phyloP scores from a whole-genome alignment of 768 basidiomycete genomes.

The Termitomyces sp. region DNA sequence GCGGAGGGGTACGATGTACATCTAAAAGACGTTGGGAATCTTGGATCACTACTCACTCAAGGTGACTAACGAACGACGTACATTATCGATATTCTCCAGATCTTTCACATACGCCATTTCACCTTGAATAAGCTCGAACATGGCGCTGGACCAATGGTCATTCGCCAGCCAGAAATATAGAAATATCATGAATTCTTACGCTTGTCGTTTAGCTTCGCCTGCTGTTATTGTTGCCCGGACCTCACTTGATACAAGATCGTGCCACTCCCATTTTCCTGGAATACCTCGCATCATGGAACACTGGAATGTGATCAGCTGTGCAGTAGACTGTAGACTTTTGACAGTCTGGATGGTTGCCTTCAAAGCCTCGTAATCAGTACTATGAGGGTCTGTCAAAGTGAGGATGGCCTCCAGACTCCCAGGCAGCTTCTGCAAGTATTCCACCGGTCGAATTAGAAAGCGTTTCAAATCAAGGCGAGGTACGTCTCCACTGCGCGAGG shows the following conservation, averaged over 20 bases:
- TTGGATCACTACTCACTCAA: not conserved
- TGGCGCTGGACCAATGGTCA: conserved; percentile 50
- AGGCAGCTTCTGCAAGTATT: conserved; percentile 82
- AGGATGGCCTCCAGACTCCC: conserved; percentile 82
- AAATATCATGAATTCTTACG: conserved; percentile 44
- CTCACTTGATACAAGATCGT: conserved; percentile 76
- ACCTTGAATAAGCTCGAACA: conserved; percentile 92
- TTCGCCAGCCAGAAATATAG: not conserved
- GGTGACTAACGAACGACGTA: not conserved
- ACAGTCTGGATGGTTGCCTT: conserved; percentile 82
- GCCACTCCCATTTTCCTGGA: conserved; percentile 85
- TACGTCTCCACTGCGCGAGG: conserved; percentile 32
- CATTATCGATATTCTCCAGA: conserved; percentile 79
- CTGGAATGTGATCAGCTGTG: conserved; percentile 88
- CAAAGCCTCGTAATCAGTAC: conserved; percentile 80
- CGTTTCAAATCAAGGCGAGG: conserved; percentile 64
- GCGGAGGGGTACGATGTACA: conserved; percentile 80
- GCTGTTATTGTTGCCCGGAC: conserved; percentile 57
- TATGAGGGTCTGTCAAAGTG: conserved; percentile 74
- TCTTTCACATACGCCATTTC: conserved; percentile 95
- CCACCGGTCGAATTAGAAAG: conserved; percentile 75
- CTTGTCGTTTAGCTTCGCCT: conserved; percentile 78
- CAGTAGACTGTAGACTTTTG: conserved; percentile 72
- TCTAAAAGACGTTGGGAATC: conserved; percentile 35
- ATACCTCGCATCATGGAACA: conserved; percentile 79